Percentiles rank a stretch among this genome's conserved stretches.
Conservation (phyloP, 2,329 filamentous ascomycete species). For the Penicillium sp. region DNA sequence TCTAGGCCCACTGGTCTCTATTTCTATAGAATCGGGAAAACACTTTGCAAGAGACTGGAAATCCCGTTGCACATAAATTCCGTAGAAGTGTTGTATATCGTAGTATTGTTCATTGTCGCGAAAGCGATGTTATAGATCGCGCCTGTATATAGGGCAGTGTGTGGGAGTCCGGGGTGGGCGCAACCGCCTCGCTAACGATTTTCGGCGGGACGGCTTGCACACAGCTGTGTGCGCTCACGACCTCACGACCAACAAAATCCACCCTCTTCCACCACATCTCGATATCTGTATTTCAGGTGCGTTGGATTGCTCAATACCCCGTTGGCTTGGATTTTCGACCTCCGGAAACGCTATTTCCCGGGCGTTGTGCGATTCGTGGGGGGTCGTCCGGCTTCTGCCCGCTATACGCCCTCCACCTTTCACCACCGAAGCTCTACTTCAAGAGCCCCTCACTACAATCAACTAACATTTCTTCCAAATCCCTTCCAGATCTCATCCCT, state of each 20-base stretch:
- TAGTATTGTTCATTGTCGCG: too few relatives aligned
- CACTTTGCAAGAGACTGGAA: constrained; percentile 10
- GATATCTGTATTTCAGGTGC: constrained; percentile 36
- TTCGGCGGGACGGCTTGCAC: constrained; percentile 42
- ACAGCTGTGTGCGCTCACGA: constrained; percentile 40
- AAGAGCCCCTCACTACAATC: neutral
- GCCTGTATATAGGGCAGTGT: constrained; percentile 30
- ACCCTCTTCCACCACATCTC: constrained; percentile 35
- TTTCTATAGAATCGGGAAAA: constrained; percentile 20
- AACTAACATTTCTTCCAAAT: neutral
- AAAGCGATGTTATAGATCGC: too few relatives aligned
- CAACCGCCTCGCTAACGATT: constrained; percentile 45
- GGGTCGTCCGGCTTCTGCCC: constrained; percentile 15
- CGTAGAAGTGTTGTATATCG: constrained; percentile 1
- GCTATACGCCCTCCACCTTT: constrained; percentile 18
- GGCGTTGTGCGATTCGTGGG: constrained; percentile 27
- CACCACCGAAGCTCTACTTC: constrained; percentile 2
- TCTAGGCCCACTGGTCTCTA: constrained; percentile 19
- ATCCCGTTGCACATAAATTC: constrained; percentile 6
- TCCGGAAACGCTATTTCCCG: constrained; percentile 26
- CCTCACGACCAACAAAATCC: constrained; percentile 39
- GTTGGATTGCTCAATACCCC: constrained; percentile 26
- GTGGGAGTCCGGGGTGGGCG: constrained; percentile 34
- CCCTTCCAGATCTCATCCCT: constrained; percentile 21
- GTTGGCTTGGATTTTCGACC: constrained; percentile 18